These are phyloP conservation scores for Claviceps monticola DNA, from an alignment of 2,329 filamentous ascomycete species.

Conservation along the genomic window DNA sequence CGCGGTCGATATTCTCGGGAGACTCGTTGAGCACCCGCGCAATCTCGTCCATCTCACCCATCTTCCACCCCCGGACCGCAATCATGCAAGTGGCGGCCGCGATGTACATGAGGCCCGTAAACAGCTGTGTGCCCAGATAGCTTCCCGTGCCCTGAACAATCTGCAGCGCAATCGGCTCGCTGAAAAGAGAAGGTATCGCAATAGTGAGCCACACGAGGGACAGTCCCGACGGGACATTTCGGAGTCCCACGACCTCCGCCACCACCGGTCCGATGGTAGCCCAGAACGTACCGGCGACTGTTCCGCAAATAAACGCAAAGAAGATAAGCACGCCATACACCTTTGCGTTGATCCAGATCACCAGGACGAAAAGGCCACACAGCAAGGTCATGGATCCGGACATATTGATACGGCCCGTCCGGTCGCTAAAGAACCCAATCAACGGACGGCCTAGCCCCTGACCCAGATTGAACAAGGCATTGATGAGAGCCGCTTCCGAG, in stretches of 20 bases:
- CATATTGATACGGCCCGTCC: conserved; percentile 59
- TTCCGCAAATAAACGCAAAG: conserved; percentile 57
- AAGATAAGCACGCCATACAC: conserved; percentile 53
- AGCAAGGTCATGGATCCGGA: conserved; percentile 50
- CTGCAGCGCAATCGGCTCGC: conserved; percentile 48
- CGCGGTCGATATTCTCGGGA: conserved; percentile 16
- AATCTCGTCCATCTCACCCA: conserved; percentile 20
- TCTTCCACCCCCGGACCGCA: conserved; percentile 24
- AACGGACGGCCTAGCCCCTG: conserved; percentile 56
- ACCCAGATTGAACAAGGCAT: conserved; percentile 57
- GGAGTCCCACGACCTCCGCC: conserved; percentile 60
- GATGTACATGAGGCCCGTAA: conserved; percentile 47
- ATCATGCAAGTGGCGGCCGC: conserved; percentile 25
- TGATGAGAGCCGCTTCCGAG: conserved; percentile 54
- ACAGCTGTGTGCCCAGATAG: conserved; percentile 41
- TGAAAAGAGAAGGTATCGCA: conserved; percentile 55
- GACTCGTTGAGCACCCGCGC: conserved; percentile 17
- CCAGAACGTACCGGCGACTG: conserved; percentile 59
- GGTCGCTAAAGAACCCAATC: conserved; percentile 60
- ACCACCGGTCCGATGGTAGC: conserved; percentile 54
- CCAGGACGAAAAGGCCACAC: conserved; percentile 49
- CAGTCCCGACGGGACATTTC: conserved; percentile 51
- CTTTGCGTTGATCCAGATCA: conserved; percentile 58
- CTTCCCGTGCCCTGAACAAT: conserved; percentile 30
- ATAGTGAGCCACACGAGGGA: conserved; percentile 61